These are phyloP conservation scores for Plenodomus tracheiphilus DNA, from an alignment of 2,329 filamentous ascomycete genomes.

Conservation along the genomic window DNA sequence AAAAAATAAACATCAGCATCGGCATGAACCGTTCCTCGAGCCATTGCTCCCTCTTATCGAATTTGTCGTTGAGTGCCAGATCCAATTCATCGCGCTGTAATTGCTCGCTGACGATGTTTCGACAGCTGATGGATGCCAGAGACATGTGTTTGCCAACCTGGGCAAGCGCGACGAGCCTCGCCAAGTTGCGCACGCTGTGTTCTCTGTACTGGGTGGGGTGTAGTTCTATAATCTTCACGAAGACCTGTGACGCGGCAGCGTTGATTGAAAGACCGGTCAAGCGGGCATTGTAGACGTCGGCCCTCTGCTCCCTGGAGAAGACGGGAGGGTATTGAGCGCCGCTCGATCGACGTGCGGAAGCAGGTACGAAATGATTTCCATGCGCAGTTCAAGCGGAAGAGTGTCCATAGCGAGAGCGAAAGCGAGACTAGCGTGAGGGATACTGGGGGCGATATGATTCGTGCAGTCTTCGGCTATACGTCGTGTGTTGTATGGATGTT, in stretches of 20 bases:
- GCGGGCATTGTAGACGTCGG: neutral
- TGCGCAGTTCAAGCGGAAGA: slow-evolving; percentile 4
- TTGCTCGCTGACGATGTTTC: too few relatives aligned
- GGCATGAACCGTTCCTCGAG: neutral
- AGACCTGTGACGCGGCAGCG: neutral
- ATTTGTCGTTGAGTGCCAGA: too few relatives aligned
- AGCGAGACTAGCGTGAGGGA: neutral
- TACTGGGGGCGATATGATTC: neutral
- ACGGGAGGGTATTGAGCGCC: neutral
- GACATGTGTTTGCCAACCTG: neutral
- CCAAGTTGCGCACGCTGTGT: neutral
- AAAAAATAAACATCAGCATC: neutral
- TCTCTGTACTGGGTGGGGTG: neutral
- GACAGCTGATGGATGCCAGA: neutral
- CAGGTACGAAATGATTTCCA: slow-evolving; percentile 1
- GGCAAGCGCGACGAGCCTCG: neutral
- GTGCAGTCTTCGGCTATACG: neutral
- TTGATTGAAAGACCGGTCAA: neutral
- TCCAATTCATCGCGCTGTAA: too few relatives aligned
- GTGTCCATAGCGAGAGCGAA: neutral
- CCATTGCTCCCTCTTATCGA: neutral
- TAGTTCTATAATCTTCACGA: neutral
- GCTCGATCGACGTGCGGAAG: neutral
- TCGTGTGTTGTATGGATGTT: neutral
- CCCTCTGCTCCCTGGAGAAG: neutral